Evolutionary conservation across 139 green algal species (phyloP), one percentile per base, ranked within the genome.

Genomic region (Tetraselmis chui): DNA sequence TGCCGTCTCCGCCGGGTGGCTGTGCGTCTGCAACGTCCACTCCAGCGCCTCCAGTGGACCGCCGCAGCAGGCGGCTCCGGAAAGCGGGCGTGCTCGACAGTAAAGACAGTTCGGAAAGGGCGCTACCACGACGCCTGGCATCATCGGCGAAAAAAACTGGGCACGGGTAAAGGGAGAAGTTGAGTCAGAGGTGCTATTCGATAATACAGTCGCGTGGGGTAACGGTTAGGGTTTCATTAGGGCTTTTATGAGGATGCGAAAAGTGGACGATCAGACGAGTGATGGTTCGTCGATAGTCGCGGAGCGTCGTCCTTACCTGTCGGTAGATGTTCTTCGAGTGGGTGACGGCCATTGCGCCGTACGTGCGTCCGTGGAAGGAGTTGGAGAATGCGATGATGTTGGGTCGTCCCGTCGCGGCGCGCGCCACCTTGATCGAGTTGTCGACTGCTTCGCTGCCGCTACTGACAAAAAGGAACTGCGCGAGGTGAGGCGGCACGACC

Each of bases 31-130:
- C 30, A 97, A 78, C 87, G 96, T 90, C 93, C 90, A 94, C 45
- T 93, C 80, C 31, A 97, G 82, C 1, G 88, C 82, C 30, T 92
- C 89, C 67, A 91, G 85, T 0, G 91, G 89, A 0, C 59, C 84
- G 23, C 85, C 84, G 84, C 93, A 97, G 87, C 93, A 97, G 29
- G 29, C 88, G 91, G 5, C 78, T 59, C n/a, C 85, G 76, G 80
- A 87, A 89, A 29, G 86, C 77, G 25, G 76, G 82, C 30, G 85
- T 81, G 82, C 88, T 89, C 23, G 91, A 88, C 93, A 96, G 88
- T 96, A 92, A 75, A 97, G 87, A 90, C 93, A 97, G 88, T 95
- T 93, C 27, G 94, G 94, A 88, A 95, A 97, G 0, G 89, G 92
- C 11, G 91, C 90, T 1, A 91, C 84, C 67, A 88, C 81, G 29